Evolutionary conservation across 805 yeast genomes (phyloP).

Genomic region (Myxozyma neglecta): DNA sequence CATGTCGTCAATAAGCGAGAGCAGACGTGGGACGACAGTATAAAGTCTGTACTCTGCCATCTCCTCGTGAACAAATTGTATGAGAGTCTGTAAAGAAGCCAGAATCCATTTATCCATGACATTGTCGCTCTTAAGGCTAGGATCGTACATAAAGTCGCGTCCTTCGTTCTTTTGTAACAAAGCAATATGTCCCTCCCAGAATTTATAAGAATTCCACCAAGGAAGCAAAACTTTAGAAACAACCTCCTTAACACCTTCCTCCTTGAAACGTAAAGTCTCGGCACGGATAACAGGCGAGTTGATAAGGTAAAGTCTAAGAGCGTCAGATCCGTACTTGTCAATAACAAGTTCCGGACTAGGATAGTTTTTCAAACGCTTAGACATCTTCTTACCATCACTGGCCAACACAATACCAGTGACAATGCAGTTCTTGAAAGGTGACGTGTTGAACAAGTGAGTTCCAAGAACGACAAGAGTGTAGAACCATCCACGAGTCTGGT

Average conservation of each 20-base stretch:
- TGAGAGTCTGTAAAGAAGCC: constrained; percentile 92
- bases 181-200: constrained; percentile 91
- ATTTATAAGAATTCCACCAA: constrained; percentile 98
- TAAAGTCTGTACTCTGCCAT: constrained; percentile 88
- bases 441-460: constrained; percentile 85
- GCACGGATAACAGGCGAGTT: constrained; percentile 97
- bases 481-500: constrained; percentile 99
- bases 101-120: constrained; percentile 98
- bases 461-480: constrained; percentile 95
- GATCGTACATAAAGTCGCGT: constrained; percentile 71
- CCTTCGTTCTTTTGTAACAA: constrained; percentile 74
- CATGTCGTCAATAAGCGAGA: constrained; percentile 85
- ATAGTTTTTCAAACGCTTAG: constrained; percentile 94
- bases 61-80: constrained; percentile 81
- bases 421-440: constrained; percentile 93
- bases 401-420: constrained; percentile 97
- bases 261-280: constrained; percentile 94
- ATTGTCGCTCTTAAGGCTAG: constrained; percentile 61
- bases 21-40: constrained; percentile 92
- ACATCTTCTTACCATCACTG: constrained; percentile 98
- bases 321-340: constrained; percentile 94
- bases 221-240: constrained; percentile 94
- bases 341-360: constrained; percentile 89
- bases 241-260: constrained; percentile 98
- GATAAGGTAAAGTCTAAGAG: constrained; percentile 90